Base-by-base conservation (phyloP, 2,329 filamentous ascomycete species). In the Meredithiella fracta region DNA sequence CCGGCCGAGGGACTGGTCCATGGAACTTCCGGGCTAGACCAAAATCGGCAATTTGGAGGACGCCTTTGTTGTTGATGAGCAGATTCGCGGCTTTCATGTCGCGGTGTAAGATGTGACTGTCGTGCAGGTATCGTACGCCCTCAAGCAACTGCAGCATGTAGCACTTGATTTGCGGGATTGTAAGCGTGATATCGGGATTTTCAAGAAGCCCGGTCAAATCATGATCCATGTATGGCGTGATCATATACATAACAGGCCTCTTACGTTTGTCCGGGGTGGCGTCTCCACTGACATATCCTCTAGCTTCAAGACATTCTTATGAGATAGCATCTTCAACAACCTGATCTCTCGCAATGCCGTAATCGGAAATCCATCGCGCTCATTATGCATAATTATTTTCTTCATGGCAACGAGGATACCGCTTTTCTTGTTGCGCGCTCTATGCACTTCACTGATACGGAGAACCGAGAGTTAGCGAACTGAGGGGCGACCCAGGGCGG, bases 1-100 rank as follows among this genome's bases (percentile, higher is more conserved):
- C 89, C 23, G 85, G 73, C 57, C 80, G 78, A 2, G 92, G 92
- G 3, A 83, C 80, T 0, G 78, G 76, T 47, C 94, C 92, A 60
- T 96, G 89, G 66, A 95, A 98, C 63, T 94, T 86, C 64, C 92
- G 78, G 6, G 92, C 92, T 34, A 98, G 77, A 62, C 92, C 92
- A 64, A 98, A 98, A 72, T 98, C 92, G 44, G 89, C 92, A 68
- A 98, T 97, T 68, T 97, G 91, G 9, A 98, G 77, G 56, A 95
- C 83, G 22, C 92, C 92, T 56, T 81, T 77, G 68, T 98, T 97
- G 71, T 86, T 94, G 69, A 98, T 98, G 58, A 98, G 79, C 31
- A 98, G 76, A 66, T 98, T 98, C 64, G 92, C 92, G 1, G 92
- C 92, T 72, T 98, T 98, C 90, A 98, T 97, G 65, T 98, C 92